Evolutionary conservation across 2,329 filamentous ascomycete genomes (phyloP).

Genomic region (Microdochium paspali): DNA sequence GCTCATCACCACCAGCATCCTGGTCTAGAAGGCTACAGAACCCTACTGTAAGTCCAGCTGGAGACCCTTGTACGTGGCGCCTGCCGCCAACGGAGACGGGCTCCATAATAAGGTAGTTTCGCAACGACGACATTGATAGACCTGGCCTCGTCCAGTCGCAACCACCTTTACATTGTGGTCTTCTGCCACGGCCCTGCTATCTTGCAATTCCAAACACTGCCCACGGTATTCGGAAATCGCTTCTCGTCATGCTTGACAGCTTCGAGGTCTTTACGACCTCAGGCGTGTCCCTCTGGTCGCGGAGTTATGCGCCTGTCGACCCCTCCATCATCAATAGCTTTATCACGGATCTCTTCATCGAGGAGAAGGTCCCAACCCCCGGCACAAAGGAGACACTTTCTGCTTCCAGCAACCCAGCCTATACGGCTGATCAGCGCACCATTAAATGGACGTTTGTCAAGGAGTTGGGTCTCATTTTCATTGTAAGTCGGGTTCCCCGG

Average conservation of each 20-base stretch:
- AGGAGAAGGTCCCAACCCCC: conserved; percentile 66
- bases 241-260: conserved; percentile 70
- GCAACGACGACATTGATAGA: too few species aligned
- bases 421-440: conserved; percentile 87
- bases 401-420: conserved; percentile 59
- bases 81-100: too few species aligned
- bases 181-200: too few species aligned
- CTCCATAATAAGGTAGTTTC: too few species aligned
- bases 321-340: conserved; percentile 84
- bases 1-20: too few species aligned
- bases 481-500: too few species aligned
- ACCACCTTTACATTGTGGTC: too few species aligned
- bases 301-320: conserved; percentile 71
- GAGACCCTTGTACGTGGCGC: too few species aligned
- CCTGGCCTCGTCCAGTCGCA: too few species aligned
- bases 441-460: conserved; percentile 90
- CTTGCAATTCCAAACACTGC: not conserved
- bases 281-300: conserved; percentile 94
- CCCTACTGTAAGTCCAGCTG: too few species aligned
- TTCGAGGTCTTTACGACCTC: conserved; percentile 96
- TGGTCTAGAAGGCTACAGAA: too few species aligned
- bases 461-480: conserved; percentile 90
- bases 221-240: not conserved
- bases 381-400: conserved; percentile 50
- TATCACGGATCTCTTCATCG: conserved; percentile 95